Percentiles rank a stretch among this genome's conserved stretches.
Conservation (phyloP, 2,329 filamentous ascomycete genomes). For the Aspergillus arachidicola region DNA sequence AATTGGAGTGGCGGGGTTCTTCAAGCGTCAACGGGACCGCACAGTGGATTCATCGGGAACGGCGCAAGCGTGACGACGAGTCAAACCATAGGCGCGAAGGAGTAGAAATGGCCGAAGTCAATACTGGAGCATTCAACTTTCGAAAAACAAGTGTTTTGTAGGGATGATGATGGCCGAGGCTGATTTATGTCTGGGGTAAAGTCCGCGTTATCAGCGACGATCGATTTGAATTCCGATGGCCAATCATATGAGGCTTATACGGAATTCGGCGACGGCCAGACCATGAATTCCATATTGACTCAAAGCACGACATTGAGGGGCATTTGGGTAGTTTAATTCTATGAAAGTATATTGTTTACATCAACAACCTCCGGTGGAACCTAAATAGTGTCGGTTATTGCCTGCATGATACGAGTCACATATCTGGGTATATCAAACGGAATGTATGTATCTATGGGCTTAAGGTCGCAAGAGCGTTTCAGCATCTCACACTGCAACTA, state of each 20-base stretch:
- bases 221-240: background rate
- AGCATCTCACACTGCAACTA: background rate
- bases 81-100: background rate
- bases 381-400: background rate
- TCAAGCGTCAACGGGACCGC: slow-evolving; percentile 19
- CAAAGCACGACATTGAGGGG: background rate
- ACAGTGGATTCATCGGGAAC: slow-evolving; percentile 16
- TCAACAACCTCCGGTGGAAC: no score
- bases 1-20: slow-evolving; percentile 25
- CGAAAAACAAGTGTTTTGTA: background rate
- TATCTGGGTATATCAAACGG: background rate
- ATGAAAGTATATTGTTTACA: background rate
- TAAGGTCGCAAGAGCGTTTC: background rate
- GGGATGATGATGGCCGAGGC: background rate
- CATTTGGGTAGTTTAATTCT: background rate
- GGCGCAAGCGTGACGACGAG: background rate
- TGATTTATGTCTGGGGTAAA: slow-evolving; percentile 4
- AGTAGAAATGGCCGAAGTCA: background rate
- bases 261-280: slow-evolving; percentile 4
- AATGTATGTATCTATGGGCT: background rate
- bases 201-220: background rate
- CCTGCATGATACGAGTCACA: background rate
- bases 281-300: background rate
- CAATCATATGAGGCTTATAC: background rate
- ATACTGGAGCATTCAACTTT: background rate